phyloP scores from a whole-genome alignment of 768 basidiomycete genomes.

The Naematelia aurantialba region DNA sequence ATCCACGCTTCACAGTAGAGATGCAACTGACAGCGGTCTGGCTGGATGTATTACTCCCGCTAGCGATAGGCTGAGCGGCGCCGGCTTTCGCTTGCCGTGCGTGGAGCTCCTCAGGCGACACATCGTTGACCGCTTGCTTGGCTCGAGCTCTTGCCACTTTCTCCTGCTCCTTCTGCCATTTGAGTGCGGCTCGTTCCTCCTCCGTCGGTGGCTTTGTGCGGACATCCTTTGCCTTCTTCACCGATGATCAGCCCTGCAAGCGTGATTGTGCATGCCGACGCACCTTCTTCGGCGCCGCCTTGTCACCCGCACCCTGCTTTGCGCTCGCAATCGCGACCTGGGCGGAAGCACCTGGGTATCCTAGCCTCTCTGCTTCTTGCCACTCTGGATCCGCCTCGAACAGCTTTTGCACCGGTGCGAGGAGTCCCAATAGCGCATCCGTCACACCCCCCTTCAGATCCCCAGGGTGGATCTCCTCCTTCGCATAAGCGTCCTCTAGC shows the following conservation, averaged over 20 bases:
- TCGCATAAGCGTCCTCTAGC: conserved; percentile 69
- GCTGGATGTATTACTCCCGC: conserved; percentile 13
- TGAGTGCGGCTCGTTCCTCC: conserved; percentile 40
- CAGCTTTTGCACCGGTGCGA: conserved; percentile 74
- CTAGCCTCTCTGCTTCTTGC: conserved; percentile 68
- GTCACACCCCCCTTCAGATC: conserved; percentile 80
- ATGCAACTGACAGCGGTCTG: neutral
- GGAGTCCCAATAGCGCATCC: conserved; percentile 66
- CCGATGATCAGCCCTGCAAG: neutral
- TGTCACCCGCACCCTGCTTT: conserved; percentile 23
- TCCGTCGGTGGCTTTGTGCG: conserved; percentile 37
- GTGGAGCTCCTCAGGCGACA: conserved; percentile 15
- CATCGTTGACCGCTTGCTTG: conserved; percentile 18
- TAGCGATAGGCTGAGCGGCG: conserved; percentile 23
- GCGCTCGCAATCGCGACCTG: conserved; percentile 17
- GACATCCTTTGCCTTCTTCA: conserved; percentile 32
- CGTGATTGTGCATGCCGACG: neutral
- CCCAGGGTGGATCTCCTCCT: conserved; percentile 75
- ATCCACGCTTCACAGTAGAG: neutral
- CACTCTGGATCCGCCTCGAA: conserved; percentile 77
- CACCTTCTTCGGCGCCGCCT: conserved; percentile 32
- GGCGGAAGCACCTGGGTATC: conserved; percentile 62
- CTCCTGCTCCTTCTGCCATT: conserved; percentile 41
- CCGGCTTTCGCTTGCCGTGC: conserved; percentile 13
- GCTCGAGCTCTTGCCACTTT: conserved; percentile 42